These are phyloP conservation scores for Xylogone sp. DNA, from an alignment of 2,329 filamentous ascomycete genomes.

Conservation along the genomic window DNA sequence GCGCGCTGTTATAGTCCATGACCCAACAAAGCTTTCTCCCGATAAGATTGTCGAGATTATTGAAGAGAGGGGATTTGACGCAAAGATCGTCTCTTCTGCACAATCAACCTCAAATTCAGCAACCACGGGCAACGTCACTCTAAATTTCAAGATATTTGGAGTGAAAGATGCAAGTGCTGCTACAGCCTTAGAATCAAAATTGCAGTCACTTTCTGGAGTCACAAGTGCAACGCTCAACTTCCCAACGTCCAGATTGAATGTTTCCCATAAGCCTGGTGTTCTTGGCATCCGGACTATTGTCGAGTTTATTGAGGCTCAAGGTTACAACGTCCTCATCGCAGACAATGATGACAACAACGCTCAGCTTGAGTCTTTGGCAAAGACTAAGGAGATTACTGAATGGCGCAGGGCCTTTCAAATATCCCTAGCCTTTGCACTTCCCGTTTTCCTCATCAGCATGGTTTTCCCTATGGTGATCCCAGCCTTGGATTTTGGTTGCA, in stretches of 20 bases:
- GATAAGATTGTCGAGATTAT: conserved; percentile 79
- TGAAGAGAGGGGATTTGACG: conserved; percentile 87
- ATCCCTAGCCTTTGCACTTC: conserved; percentile 78
- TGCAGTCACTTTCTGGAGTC: conserved; percentile 67
- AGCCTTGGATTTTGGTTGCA: conserved; percentile 69
- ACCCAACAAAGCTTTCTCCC: conserved; percentile 64
- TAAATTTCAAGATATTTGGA: conserved; percentile 84
- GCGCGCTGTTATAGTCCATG: conserved; percentile 82
- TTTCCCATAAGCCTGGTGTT: conserved; percentile 67
- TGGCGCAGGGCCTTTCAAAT: conserved; percentile 80
- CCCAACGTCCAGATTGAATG: conserved; percentile 66
- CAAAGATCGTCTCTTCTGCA: conserved; percentile 73
- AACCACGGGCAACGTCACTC: conserved; percentile 49
- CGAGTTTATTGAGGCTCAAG: conserved; percentile 73
- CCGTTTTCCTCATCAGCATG: conserved; percentile 93
- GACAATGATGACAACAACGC: conserved; percentile 96
- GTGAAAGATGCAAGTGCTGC: conserved; percentile 69
- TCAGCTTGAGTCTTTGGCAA: conserved; percentile 90
- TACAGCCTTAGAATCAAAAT: conserved; percentile 62
- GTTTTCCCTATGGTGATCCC: conserved; percentile 82
- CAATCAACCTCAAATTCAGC: conserved; percentile 53
- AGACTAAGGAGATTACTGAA: conserved; percentile 93
- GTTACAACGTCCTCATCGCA: conserved; percentile 84
- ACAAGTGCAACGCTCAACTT: conserved; percentile 70
- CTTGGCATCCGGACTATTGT: conserved; percentile 81